Percentiles rank a stretch among this genome's conserved stretches.
Evolutionary conservation across 176 grass and related monocot genomes (phyloP).

Genomic region (Carex cristatella): DNA sequence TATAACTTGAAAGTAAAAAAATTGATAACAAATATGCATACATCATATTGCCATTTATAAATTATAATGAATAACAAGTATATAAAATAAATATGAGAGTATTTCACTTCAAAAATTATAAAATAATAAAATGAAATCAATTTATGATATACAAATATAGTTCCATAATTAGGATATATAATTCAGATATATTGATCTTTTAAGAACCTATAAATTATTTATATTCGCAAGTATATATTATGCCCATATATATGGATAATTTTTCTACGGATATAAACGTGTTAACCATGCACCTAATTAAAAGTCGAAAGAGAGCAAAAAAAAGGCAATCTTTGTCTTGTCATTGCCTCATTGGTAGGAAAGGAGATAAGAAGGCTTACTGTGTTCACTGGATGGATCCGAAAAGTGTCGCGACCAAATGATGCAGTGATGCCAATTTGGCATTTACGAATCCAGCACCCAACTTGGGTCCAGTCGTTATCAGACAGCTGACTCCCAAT

Average conservation of each 20-base stretch:
- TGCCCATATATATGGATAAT: neutral
- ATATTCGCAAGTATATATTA: neutral
- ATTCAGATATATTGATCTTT: neutral
- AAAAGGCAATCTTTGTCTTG: neutral
- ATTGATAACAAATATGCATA: too few relatives aligned
- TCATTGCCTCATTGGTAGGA: neutral
- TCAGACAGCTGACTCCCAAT: slow-evolving; percentile 1
- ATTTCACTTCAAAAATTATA: neutral
- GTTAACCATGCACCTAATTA: too few relatives aligned
- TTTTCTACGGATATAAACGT: neutral
- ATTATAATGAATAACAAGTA: too few relatives aligned
- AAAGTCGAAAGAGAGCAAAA: neutral
- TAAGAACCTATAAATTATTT: neutral
- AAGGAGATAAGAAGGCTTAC: neutral
- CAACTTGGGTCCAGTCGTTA: neutral
- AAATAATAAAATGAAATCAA: neutral
- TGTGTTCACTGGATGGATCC: neutral
- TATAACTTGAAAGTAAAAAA: too few relatives aligned
- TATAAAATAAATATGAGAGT: too few relatives aligned
- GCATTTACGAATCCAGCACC: neutral
- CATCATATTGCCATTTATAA: too few relatives aligned
- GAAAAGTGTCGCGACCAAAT: slow-evolving; percentile 5
- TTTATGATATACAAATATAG: neutral
- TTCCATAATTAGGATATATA: neutral
- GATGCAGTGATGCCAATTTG: neutral